phyloP scores from a whole-genome alignment of 352 stramenopile genomes.

The Lagenidium sp. region DNA sequence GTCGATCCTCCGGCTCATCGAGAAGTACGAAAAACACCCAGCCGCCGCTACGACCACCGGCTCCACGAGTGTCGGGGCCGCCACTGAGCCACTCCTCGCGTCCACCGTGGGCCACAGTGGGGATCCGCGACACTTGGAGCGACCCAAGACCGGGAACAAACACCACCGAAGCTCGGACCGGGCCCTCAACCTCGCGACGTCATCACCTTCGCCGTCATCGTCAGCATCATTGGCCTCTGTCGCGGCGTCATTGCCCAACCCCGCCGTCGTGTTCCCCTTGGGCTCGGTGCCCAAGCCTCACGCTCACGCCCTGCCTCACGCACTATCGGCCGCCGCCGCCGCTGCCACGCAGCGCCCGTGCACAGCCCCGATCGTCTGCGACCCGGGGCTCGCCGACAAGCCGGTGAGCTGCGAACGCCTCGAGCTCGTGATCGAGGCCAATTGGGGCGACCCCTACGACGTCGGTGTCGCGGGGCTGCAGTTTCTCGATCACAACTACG shows the following conservation, averaged over 20 bases:
- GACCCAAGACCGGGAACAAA: constrained; percentile 48
- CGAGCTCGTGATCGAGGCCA: constrained; percentile 49
- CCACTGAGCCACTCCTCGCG: too few species aligned
- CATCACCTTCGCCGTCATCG: too few species aligned
- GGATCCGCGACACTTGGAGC: constrained; percentile 21
- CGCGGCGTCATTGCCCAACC: too few species aligned
- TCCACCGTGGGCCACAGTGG: background rate
- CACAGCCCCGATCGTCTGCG: constrained; percentile 48
- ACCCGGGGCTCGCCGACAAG: constrained; percentile 24
- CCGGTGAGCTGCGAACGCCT: constrained; percentile 36
- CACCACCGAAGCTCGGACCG: constrained; percentile 13
- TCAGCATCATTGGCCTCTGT: too few species aligned
- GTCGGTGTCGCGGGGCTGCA: constrained; percentile 48
- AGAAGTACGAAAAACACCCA: constrained; percentile 74
- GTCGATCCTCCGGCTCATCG: constrained; percentile 66
- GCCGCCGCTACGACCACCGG: constrained; percentile 4
- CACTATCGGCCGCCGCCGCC: background rate
- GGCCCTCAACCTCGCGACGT: background rate
- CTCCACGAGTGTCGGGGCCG: background rate
- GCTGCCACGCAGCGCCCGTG: constrained; percentile 21
- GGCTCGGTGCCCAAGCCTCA: constrained; percentile 28
- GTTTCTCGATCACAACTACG: constrained; percentile 50
- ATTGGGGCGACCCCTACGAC: constrained; percentile 67
- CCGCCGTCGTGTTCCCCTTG: constrained; percentile 26
- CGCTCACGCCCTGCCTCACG: constrained; percentile 6